Conservation (phyloP, 2,329 filamentous ascomycete genomes). For the Penicillium oxalicum region DNA sequence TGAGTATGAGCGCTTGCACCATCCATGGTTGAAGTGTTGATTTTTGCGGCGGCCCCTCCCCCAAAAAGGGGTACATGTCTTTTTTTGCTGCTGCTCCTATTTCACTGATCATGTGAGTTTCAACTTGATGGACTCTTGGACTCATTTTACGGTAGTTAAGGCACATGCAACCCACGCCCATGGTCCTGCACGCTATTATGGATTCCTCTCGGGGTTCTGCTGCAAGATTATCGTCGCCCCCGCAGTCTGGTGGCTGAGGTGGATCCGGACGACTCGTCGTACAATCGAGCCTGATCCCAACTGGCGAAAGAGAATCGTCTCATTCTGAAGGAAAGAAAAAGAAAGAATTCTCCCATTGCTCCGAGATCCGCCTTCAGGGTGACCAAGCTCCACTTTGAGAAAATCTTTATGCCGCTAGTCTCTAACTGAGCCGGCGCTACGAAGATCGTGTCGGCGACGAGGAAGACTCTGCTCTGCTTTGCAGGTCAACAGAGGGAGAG, state of each 20-base stretch:
- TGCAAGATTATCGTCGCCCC: slow-evolving; percentile 23
- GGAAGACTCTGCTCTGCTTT: no score
- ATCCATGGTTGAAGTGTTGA: not conserved
- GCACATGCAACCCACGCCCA: no score
- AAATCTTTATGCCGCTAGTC: slow-evolving; percentile 9
- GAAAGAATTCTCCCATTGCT: slow-evolving; percentile 14
- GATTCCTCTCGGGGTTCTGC: slow-evolving; percentile 6
- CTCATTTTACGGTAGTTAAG: no score
- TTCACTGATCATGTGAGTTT: no score
- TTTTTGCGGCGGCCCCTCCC: no score
- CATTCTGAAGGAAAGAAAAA: not conserved
- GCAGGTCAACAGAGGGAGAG: no score
- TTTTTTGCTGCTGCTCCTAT: no score
- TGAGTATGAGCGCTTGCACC: not conserved
- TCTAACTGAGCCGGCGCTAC: slow-evolving; percentile 10
- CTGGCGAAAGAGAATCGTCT: no score
- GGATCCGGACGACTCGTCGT: not conserved
- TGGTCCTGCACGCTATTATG: no score
- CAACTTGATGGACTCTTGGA: no score
- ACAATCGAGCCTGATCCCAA: no score
- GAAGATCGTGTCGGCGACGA: not conserved
- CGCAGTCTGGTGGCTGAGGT: slow-evolving; percentile 13
- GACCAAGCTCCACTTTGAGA: not conserved
- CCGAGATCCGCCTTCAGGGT: slow-evolving; percentile 5
- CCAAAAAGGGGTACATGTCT: no score